Evolutionary conservation across 345 rosid species (phyloP), one percentile per base, ranked within the genome.

Genomic region (Eucalyptus regnans): DNA sequence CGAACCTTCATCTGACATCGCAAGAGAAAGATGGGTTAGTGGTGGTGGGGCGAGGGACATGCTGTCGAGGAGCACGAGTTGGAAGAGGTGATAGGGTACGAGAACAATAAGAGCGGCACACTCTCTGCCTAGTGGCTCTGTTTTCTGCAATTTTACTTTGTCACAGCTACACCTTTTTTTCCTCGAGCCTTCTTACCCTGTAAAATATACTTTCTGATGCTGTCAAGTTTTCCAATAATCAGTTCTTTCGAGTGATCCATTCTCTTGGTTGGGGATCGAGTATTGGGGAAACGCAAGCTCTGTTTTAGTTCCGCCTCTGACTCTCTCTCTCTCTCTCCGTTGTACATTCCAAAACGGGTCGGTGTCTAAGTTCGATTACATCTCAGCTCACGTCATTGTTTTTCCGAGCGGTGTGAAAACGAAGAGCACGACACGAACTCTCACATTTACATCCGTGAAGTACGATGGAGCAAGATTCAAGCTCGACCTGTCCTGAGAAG

Each of bases 41-140:
- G 92, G 90, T 79, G 92, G 90, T 79, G 92, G 92, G 71, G 89
- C 62, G 23, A 91, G 23, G 54, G 91, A 89, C 54, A 87, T 89
- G 68, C 64, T 92, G 22, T 88, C 93, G 10, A 93, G 92, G 90
- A 92, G 94, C 88, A 60, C 87, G 90, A 93, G 94, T 50, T 93
- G 94, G 94, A 93, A 92, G 93, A 91, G 90, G 91, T 93, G 91
- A 86, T 13, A 56, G 62, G 44, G 8, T 14, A 31, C 7, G 58
- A 20, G 87, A 52, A 62, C 4, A 62, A 37, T 33, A 6, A 50
- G 27, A 33, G 56, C 44, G 14, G 22, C 68, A 51, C 48, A 6
- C 17, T 52, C 33, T 52, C 22, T 31, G 64, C 68, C 48, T 86
- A 48, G 43, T 33, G 87, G 87, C 66, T 51, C 87, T 31, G 87